Base-by-base conservation (phyloP, 1,139 yeast genomes). In the Eremothecium cymbalariae region DNA sequence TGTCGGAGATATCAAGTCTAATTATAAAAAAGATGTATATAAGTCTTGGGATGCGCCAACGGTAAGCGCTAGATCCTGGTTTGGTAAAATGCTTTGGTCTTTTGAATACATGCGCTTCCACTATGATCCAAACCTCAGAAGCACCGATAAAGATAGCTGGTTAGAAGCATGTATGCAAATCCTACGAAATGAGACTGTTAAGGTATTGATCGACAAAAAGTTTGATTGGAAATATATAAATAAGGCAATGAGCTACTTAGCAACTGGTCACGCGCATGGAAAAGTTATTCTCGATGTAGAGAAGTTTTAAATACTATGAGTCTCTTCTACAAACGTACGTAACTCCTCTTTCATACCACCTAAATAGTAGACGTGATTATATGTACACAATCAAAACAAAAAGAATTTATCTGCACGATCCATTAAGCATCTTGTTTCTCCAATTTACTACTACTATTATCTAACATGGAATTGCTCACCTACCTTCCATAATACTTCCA, bases 181-280 rank as follows among this genome's bases (percentile, higher is more conserved):
- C 36, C 51, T 76, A 37, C 66, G 61, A 23, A 57, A 60, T 12
- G 70, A 69, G 4, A 53, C 57, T 56, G 42, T 57, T 63, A 44
- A 57, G 51, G 33, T 59, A 54, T 28, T 32, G 6, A 61, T 82
- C 26, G 93, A 80, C 50, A 61, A 70, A 9, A 66, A 67, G 13
- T 70, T 63, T 43, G 63, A 68, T 14, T 73, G 82, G 66, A 68
- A 64, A 12, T 65, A 76, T 6, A 67, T 63, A 41, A 51, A 64
- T 30, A 58, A 64, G 9, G 93, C 88, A 0, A 57, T 70, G 37
- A 67, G 68, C 2, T 65, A 62, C 43, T 59, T 80, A 38, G 59
- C 55, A 18, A 53, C 64, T 3, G 73, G 75, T 30, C 68, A 64
- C 38, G 74, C 76, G n/a, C 70, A 67, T 40, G 94, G 94, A 19